Conservation (phyloP, 257 asterid species). For the Oldenlandia corymbosa region DNA sequence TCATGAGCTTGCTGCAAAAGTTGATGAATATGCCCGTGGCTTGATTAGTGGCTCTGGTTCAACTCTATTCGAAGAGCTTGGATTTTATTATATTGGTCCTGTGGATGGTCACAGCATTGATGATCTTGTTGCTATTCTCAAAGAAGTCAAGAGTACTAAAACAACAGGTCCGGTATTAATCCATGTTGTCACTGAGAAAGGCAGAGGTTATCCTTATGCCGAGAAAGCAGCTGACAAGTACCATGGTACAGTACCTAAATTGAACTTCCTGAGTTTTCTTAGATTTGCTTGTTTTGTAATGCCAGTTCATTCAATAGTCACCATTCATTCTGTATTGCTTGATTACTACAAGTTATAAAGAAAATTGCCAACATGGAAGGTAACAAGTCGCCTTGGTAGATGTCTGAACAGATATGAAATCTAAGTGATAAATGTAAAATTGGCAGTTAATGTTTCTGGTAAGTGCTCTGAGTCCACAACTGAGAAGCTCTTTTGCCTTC, state of each 20-base stretch:
- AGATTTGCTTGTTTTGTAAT: background rate
- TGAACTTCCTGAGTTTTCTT: background rate
- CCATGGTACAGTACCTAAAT: conserved; percentile 48
- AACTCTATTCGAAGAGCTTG: conserved; percentile 87
- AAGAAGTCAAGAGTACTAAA: conserved; percentile 84
- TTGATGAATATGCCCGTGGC: conserved; percentile 97
- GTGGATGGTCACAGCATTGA: conserved; percentile 91
- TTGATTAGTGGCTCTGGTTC: conserved; percentile 92
- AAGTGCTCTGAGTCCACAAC: background rate
- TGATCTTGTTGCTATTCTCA: conserved; percentile 72
- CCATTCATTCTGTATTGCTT: background rate
- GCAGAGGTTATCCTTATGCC: conserved; percentile 94
- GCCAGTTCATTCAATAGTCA: background rate
- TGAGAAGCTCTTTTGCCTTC: background rate
- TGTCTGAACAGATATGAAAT: background rate
- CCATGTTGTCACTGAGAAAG: conserved; percentile 93
- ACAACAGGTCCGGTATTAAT: conserved; percentile 85
- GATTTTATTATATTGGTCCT: conserved; percentile 90
- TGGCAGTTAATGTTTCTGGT: background rate
- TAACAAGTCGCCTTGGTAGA: background rate
- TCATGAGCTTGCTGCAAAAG: conserved; percentile 95
- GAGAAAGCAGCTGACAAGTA: conserved; percentile 94
- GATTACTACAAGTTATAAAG: background rate
- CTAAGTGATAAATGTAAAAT: background rate
- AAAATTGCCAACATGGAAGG: background rate